Percentiles rank a stretch among this genome's conserved stretches.
These are phyloP conservation scores for Athelia psychrophila DNA, from an alignment of 1,284 basidiomycete species.

Conservation along the genomic window DNA sequence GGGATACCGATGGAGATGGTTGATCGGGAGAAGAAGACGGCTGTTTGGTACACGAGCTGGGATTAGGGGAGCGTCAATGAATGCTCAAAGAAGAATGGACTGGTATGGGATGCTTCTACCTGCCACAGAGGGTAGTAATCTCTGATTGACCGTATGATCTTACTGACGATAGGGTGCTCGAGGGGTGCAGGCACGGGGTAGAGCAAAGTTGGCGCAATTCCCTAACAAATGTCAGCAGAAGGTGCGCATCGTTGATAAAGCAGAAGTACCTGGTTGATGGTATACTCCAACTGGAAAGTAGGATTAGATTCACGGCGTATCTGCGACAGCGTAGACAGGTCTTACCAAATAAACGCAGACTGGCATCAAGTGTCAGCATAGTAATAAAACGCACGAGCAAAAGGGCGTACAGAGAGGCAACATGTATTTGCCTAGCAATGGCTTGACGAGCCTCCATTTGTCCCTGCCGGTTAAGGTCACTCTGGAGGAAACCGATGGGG, in stretches of 20 bases:
- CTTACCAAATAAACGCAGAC: conserved; percentile 78
- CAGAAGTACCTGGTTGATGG: conserved; percentile 77
- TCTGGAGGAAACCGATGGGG: conserved; percentile 8
- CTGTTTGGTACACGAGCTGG: conserved; percentile 84
- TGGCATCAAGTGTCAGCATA: conserved; percentile 22
- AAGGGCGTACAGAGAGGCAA: conserved; percentile 67
- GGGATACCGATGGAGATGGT: conserved; percentile 88
- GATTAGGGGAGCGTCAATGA: conserved; percentile 17
- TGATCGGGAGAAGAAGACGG: conserved; percentile 94
- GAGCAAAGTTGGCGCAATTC: conserved; percentile 87
- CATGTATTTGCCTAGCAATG: conserved; percentile 78
- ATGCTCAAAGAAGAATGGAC: neutral
- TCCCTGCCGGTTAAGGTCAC: conserved; percentile 61
- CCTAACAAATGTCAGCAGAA: conserved; percentile 37
- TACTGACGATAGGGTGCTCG: conserved; percentile 60
- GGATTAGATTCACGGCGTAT: conserved; percentile 6
- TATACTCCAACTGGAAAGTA: conserved; percentile 78
- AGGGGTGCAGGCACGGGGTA: conserved; percentile 79
- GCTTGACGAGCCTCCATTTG: conserved; percentile 75
- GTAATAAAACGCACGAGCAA: neutral
- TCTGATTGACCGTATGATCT: conserved; percentile 79
- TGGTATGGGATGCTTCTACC: conserved; percentile 40
- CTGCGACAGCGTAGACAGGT: neutral
- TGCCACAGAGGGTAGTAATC: conserved; percentile 98
- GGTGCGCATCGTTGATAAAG: conserved; percentile 1